Base-by-base conservation (phyloP, 2,329 filamentous ascomycete genomes). In the Knufia petricola region DNA sequence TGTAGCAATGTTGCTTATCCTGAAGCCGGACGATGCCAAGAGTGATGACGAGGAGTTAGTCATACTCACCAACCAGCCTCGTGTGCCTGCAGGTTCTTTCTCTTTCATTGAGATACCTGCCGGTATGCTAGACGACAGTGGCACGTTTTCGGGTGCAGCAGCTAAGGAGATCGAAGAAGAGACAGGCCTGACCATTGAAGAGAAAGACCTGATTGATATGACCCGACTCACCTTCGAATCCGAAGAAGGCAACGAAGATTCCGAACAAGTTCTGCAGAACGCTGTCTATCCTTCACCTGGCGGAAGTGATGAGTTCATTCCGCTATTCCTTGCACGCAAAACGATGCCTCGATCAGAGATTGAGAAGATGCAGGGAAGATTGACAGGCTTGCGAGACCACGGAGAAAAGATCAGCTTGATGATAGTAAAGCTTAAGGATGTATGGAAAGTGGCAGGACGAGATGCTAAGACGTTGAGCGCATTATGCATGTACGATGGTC, bases 361-460 rank as follows among this genome's bases (percentile, higher is more conserved):
- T 54, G 64, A 74, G 30, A 66, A 66, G 31, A 63, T 77, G 53
- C 67, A 72, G 53, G 75, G 74, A 3, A 74, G 71, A 47, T 59
- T 77, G 54, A 79, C 76, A 0, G 77, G 77, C 0, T 49, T 78
- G 52, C 15, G 54, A 15, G 66, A 75, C 2, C 66, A 78, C 45
- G 74, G 75, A 2, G 77, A 80, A 61, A 78, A 75, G 55, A 80
- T 80, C 48, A 78, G 72, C 4, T 57, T 80, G 50, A 78, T 76
- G 58, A 58, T 81, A 15, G 72, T 78, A 12, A 66, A 63, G 24
- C 53, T 79, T 50, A 60, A 69, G 28, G 61, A 73, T 36, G 51
- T 77, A 41, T 81, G 76, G 75, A 75, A 67, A 55, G 72, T 73
- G 42, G 75, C 70, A 2, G 64, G 68, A 23, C 65, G 76, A 30